Conservation (phyloP, 805 yeast genomes). For the Myxozyma vanderwaltii region DNA sequence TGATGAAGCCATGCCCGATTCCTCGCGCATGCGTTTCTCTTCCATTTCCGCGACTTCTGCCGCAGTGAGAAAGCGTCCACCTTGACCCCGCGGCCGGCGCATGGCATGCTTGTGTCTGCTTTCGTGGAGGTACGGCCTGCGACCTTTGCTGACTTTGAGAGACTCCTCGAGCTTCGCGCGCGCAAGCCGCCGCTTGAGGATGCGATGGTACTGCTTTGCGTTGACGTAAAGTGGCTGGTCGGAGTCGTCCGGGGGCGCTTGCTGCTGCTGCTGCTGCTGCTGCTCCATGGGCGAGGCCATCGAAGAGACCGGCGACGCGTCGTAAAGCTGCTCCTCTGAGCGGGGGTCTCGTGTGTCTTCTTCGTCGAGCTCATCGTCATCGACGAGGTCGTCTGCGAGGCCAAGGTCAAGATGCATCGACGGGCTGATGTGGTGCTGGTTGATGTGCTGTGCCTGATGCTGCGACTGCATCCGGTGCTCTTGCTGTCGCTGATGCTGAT, state of each 20-base stretch:
- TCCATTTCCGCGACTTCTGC: constrained; percentile 64
- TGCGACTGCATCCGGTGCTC: constrained; percentile 12
- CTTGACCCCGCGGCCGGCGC: constrained; percentile 99
- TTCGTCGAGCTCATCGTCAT: constrained; percentile 24
- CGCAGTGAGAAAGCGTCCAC: constrained; percentile 95
- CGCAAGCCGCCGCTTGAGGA: constrained; percentile 88
- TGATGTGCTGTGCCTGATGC: constrained; percentile 6
- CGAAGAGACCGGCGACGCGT: constrained; percentile 22
- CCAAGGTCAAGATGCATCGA: constrained; percentile 19
- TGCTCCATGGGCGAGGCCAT: constrained; percentile 19
- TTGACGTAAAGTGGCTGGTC: constrained; percentile 97
- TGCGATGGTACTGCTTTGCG: constrained; percentile 96
- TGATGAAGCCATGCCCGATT: constrained; percentile 18
- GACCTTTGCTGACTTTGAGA: constrained; percentile 58
- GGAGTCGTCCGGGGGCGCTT: constrained; percentile 31
- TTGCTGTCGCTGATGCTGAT: constrained; percentile 10
- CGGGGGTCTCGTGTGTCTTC: constrained; percentile 6
- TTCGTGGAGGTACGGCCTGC: constrained; percentile 93
- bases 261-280: constrained; percentile 13
- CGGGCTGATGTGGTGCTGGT: constrained; percentile 11
- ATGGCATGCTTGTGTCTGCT: constrained; percentile 98
- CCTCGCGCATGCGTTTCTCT: constrained; percentile 48
- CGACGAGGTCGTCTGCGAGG: constrained; percentile 19
- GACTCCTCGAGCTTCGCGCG: constrained; percentile 90
- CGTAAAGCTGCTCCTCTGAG: constrained; percentile 11